Evolutionary conservation across 768 basidiomycete genomes (phyloP), one percentile per base, ranked within the genome.

Genomic region (Pleurotus giganteus): DNA sequence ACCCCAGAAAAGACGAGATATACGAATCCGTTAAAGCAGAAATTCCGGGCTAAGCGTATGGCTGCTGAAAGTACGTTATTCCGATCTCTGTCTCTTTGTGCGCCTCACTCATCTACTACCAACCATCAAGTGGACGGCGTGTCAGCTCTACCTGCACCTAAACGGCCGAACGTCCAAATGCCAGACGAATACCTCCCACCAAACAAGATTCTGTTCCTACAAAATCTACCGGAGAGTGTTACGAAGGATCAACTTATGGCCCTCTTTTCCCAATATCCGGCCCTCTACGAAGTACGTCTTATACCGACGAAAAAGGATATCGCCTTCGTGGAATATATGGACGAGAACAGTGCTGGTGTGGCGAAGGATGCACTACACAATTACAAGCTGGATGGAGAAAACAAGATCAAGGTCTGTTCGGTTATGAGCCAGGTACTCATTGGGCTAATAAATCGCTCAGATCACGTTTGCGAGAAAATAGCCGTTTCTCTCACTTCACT

Each of bases 111-210:
- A 28, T 42, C 46, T 32, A 47, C 52, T 27, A 24, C 34, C 3
- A 50, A 27, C 7, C 54, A 32, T 58, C n/a, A n/a, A 88, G 89
- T 86, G 68, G 89, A 89, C 44, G 89, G 89, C 23, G 82, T 78
- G 24, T 74, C 83, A 3, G 77, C 88, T 5, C 72, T 76, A 4
- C 83, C 90, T 8, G 83, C 81, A 27, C 71, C 89, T 17, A 91
- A 86, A 71, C 82, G 90, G 39, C 90, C 90, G 21, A 84, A 86
- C 60, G 89, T 97, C 57, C 92, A 95, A 69, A 97, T 98, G 94
- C 95, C 96, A 36, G 97, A 99, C 86, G 97, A 99, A 70, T 98
- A 98, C 70, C 83, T 99, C 5, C 97, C 97, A 1, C 96, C 97
- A 34, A 99, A 99, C 88, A 94, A 95, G 70, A 96, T 98, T 71